Evolutionary conservation across 331 rosid genomes (phyloP).

Genomic region (Cydonia oblonga): DNA sequence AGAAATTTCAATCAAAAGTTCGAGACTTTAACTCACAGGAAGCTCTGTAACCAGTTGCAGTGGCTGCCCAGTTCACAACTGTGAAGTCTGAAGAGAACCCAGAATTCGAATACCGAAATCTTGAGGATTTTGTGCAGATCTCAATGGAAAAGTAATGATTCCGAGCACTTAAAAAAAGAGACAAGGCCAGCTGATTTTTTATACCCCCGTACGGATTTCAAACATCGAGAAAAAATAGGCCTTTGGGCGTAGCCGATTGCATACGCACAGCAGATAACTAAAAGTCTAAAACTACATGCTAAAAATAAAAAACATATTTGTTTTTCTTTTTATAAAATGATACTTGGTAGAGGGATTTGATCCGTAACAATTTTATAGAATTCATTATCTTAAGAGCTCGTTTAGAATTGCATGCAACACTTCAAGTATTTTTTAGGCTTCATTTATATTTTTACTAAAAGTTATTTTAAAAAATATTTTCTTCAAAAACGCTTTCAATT

Average conservation of each 20-base stretch:
- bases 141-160: constrained; percentile 4
- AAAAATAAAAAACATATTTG: background rate
- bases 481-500: fast-evolving
- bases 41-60: too few species aligned
- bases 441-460: too few species aligned
- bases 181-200: constrained; percentile 24
- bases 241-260: constrained; percentile 3
- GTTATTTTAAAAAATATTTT: too few species aligned
- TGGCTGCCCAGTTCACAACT: too few species aligned
- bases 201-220: constrained; percentile 14
- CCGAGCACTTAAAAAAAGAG: constrained; percentile 14
- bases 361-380: too few species aligned
- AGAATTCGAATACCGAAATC: too few species aligned
- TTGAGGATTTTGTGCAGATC: constrained; percentile 21
- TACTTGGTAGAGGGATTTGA: too few species aligned
- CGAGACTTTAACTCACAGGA: too few species aligned
- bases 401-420: too few species aligned
- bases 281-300: background rate
- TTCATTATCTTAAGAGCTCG: background rate
- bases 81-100: too few species aligned
- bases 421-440: fast-evolving
- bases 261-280: background rate
- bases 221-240: background rate
- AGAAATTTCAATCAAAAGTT: too few species aligned
- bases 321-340: too few species aligned